Evolutionary conservation across 164 flowering plant genomes (phyloP).

Genomic region (Macadamia tetraphylla): DNA sequence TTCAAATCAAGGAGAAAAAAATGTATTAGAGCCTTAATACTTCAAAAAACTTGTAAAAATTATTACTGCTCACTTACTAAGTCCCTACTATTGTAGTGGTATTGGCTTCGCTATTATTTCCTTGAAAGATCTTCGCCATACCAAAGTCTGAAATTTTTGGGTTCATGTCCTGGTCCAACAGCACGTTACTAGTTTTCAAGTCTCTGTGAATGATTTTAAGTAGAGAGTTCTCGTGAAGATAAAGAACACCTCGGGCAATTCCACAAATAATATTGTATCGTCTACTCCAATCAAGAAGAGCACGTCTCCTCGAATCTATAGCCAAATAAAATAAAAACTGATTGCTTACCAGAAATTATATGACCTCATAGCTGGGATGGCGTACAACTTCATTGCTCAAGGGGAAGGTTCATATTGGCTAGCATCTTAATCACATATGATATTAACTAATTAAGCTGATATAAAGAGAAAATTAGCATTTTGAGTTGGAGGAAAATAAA

Average conservation of each 20-base stretch:
- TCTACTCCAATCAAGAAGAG: constrained; percentile 24
- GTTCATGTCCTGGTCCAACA: constrained; percentile 27
- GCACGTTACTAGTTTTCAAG: constrained; percentile 28
- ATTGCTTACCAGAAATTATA: background rate
- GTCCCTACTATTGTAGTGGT: constrained; percentile 39
- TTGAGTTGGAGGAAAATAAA: background rate
- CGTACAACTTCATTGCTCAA: too few species aligned
- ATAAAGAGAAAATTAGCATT: background rate
- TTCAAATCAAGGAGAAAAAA: background rate
- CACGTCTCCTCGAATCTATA: constrained; percentile 16
- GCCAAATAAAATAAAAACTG: background rate
- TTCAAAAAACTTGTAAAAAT: background rate
- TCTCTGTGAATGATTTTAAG: constrained; percentile 32
- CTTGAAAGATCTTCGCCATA: constrained; percentile 38
- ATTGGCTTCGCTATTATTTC: constrained; percentile 20
- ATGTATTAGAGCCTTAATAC: too few species aligned
- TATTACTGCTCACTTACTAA: constrained; percentile 21
- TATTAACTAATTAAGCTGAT: background rate
- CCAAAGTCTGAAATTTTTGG: constrained; percentile 49
- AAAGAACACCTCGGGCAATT: constrained; percentile 35
- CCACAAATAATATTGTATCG: constrained; percentile 28
- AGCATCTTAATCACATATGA: background rate
- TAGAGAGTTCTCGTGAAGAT: constrained; percentile 37
- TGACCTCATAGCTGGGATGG: too few species aligned
- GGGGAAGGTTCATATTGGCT: background rate